Base-by-base conservation (phyloP, 176 grass and related monocot genomes). In the Phoenix roebelenii region DNA sequence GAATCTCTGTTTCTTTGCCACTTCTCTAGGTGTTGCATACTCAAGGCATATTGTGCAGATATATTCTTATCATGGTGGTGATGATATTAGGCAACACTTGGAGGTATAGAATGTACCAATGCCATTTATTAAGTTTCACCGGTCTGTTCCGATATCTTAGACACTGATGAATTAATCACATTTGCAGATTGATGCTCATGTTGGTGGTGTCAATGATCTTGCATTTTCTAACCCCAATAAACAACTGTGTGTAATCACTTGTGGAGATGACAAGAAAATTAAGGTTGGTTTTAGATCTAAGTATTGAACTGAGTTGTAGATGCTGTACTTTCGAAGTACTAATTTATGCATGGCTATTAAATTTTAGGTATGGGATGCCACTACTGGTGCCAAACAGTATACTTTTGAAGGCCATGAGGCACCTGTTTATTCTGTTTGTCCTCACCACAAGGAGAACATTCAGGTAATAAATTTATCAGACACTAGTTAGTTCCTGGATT, bases 351-450 rank as follows among this genome's bases (percentile, higher is more conserved):
- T 39, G 60, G 62, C n/a, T 66, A 60, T 71, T 57, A 23, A 53
- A 32, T 76, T 17, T 62, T 85, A 95, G 89, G 94, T 98, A 4
- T 98, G 94, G 94, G 88, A 98, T 50, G 94, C 94, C 1, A 86
- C 79, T 32, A 89, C 60, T 63, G 94, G 94, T 69, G 20, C 73
- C n/a, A 87, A 64, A 25, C 94, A 98, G 60, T 86, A 85, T 59
- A 81, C 76, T 51, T 98, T 98, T 79, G 94, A 98, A 83, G 94
- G 94, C 23, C 94, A 98, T 78, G 88, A 98, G 65, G 88, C 85
- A 77, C 82, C 94, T 81, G 94, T 98, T 77, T 98, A 85, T 78
- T 98, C 94, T 35, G 94, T 98, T 51, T 98, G 94, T 55, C 94
- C 94, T 9, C 94, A 98, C 61, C 82, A 93, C 55, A 98, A 98